A percentile compares a stretch with the other conserved stretches of the same genome.
These are phyloP conservation scores for Picea engelmannii DNA, from an alignment of 83 land plant genomes.

Conservation along the genomic window DNA sequence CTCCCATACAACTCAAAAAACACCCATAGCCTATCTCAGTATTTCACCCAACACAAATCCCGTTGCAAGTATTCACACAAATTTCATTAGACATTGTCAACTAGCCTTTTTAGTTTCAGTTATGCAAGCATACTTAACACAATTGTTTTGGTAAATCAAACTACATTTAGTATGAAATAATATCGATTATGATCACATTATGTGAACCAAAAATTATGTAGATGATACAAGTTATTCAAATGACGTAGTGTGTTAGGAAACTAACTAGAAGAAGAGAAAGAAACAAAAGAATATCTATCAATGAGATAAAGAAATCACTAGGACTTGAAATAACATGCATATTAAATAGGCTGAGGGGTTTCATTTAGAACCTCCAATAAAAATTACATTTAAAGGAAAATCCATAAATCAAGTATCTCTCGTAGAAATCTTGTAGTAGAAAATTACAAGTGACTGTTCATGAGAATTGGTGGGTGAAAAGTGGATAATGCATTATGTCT, in stretches of 20 bases:
- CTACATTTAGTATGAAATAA: neutral
- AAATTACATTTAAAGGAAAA: neutral
- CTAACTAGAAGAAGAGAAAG: neutral
- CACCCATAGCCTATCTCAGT: constrained; percentile 69
- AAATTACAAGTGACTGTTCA: no score
- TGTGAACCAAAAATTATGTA: neutral
- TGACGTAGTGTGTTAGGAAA: neutral
- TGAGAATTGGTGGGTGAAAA: no score
- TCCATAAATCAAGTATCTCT: no score
- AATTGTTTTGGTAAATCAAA: neutral
- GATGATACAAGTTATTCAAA: neutral
- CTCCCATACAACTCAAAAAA: constrained; percentile 80
- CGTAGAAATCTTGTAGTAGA: no score
- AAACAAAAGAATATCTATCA: no score
- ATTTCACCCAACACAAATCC: constrained; percentile 71
- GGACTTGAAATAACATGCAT: neutral
- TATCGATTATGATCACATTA: neutral
- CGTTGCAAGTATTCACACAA: constrained; percentile 12
- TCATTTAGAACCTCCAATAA: neutral
- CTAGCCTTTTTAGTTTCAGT: neutral
- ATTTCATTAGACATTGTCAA: neutral
- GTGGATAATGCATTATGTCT: no score
- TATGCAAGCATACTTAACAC: neutral
- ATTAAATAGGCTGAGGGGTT: neutral
- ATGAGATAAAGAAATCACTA: neutral